Conservation (phyloP, 1,139 yeast species). For the Meyerozyma elateridarum region DNA sequence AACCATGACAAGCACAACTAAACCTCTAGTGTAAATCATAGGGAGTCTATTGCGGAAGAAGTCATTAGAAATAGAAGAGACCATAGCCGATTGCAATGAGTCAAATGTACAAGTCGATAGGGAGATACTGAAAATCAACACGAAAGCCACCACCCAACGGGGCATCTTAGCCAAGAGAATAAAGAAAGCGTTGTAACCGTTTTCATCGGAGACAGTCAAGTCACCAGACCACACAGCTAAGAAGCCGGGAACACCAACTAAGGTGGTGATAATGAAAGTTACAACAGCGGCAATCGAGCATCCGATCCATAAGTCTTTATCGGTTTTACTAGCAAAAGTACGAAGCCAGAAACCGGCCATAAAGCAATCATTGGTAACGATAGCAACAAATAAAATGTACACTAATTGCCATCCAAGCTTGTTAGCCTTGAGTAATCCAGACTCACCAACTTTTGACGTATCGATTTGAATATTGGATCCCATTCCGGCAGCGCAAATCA, state of each 20-base stretch:
- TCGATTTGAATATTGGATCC: constrained; percentile 76
- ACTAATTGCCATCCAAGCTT: constrained; percentile 85
- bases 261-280: constrained; percentile 56
- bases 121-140: constrained; percentile 65
- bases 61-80: constrained; percentile 86
- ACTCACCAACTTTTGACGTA: constrained; percentile 52
- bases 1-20: constrained; percentile 71
- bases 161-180: constrained; percentile 69
- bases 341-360: constrained; percentile 92
- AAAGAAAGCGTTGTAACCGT: constrained; percentile 66
- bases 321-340: constrained; percentile 81
- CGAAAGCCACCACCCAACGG: constrained; percentile 83
- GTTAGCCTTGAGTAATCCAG: constrained; percentile 60
- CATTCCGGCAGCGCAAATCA: constrained; percentile 76
- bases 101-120: constrained; percentile 88
- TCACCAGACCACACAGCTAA: constrained; percentile 89
- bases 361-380: constrained; percentile 85
- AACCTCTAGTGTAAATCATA: constrained; percentile 59
- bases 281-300: constrained; percentile 69
- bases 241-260: constrained; percentile 80
- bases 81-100: constrained; percentile 83
- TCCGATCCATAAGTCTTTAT: constrained; percentile 72
- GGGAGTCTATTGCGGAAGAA: constrained; percentile 76
- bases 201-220: constrained; percentile 52
- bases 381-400: constrained; percentile 80